Base-by-base conservation (phyloP, 2,329 filamentous ascomycete species). In the Myrmaecium sp. region DNA sequence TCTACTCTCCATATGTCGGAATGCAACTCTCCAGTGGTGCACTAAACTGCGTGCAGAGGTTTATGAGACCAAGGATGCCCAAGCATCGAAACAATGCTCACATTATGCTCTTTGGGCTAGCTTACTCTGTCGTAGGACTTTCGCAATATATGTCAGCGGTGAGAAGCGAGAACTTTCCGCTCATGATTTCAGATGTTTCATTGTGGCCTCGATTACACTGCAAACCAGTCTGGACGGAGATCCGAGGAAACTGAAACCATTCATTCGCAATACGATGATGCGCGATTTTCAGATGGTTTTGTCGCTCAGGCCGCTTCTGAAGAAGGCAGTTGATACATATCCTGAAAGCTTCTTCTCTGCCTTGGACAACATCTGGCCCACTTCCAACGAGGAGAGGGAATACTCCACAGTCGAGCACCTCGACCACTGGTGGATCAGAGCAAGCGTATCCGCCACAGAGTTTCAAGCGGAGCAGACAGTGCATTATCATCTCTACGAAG, bases 91-190 rank as follows among this genome's bases (percentile, higher is more conserved):
- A 11, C 53, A 51, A 14, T 45, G 47, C 5, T 52, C 58, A 3
- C 34, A 38, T 0, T 69, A 65, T 33, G 55, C 56, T 0, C 53
- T 75, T 0, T 61, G 59, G 45, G 60, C 69, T 0, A 60, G 70
- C 0, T 33, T 77, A 1, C 47, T 76, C 0, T 74, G 69, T 26
- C 50, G 57, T 14, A 47, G 55, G 3, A 66, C 62, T 0, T 62
- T 62, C 29, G 41, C 48, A 23, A 35, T 37, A 2, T 37, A 28
- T n/a, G n/a, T n/a, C n/a, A n/a, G n/a, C n/a, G n/a, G n/a, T n/a
- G n/a, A n/a, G n/a, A 17, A 9, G 7, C 8, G 10, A 9, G 6
- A n/a, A 36, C 3, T 19, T 32, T 31, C 9, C 15, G 16, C 16
- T 27, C 7, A 4, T 14, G 21, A 14, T 6, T 31, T 52, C 12